Conservation (phyloP, 2,329 filamentous ascomycete genomes). For the Trichoderma arundinaceum region DNA sequence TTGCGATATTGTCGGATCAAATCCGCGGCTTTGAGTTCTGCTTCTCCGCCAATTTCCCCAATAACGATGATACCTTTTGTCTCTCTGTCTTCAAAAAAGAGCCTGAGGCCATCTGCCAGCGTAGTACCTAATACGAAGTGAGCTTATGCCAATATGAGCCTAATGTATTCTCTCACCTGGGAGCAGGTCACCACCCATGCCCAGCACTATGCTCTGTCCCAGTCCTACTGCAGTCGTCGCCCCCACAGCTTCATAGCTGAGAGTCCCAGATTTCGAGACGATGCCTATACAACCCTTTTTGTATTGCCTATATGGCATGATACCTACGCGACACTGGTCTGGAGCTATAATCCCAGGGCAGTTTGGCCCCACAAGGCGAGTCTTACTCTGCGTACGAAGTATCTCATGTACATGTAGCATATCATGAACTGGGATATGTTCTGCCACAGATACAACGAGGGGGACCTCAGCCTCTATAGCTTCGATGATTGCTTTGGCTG, state of each 20-base stretch:
- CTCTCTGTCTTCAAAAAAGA: slow-evolving; percentile 70
- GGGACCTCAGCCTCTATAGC: slow-evolving; percentile 79
- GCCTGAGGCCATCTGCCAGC: slow-evolving; percentile 70
- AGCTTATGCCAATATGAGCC: not conserved
- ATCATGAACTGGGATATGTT: slow-evolving; percentile 80
- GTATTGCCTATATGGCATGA: slow-evolving; percentile 51
- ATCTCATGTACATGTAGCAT: slow-evolving; percentile 74
- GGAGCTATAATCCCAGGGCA: slow-evolving; percentile 81
- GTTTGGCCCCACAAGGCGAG: slow-evolving; percentile 79
- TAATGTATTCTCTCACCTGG: slow-evolving; percentile 54
- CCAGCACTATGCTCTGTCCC: slow-evolving; percentile 77
- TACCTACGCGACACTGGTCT: slow-evolving; percentile 62
- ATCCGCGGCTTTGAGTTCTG: slow-evolving; percentile 73
- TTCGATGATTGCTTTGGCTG: slow-evolving; percentile 72
- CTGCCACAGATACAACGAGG: slow-evolving; percentile 77
- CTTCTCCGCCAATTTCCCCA: slow-evolving; percentile 73
- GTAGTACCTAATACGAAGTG: slow-evolving; percentile 56
- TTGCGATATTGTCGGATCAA: slow-evolving; percentile 70
- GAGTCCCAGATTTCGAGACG: slow-evolving; percentile 78
- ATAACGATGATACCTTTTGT: slow-evolving; percentile 75
- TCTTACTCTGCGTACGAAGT: slow-evolving; percentile 72
- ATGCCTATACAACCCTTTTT: slow-evolving; percentile 71
- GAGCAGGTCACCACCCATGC: slow-evolving; percentile 77
- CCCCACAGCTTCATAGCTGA: slow-evolving; percentile 81
- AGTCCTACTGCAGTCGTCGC: slow-evolving; percentile 75